Conservation (phyloP, 23 red algal species). For the Gracilaria domingensis region DNA sequence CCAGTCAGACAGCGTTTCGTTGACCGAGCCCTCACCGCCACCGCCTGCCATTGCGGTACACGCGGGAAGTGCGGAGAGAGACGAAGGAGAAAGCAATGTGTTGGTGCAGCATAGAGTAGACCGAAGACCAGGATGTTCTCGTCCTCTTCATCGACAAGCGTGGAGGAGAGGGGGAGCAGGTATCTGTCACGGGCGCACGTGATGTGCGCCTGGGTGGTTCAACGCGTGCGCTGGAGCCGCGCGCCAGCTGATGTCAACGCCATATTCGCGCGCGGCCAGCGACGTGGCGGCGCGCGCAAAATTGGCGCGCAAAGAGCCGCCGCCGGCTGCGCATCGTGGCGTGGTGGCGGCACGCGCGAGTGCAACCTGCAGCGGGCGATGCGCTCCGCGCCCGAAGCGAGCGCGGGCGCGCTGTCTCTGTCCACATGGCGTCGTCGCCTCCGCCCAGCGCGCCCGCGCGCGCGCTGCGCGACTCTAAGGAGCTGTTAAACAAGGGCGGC, state of each 20-base stretch:
- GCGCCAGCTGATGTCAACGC: neutral
- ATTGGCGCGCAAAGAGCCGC: too few relatives aligned
- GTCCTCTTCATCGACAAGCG: neutral
- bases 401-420: neutral
- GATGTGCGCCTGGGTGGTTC: neutral
- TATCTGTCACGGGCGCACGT: neutral
- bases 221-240: too few relatives aligned
- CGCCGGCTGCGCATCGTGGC: neutral
- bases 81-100: too few relatives aligned
- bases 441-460: conserved; percentile 38
- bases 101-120: too few relatives aligned
- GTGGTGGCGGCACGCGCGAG: neutral
- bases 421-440: conserved; percentile 57
- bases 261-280: too few relatives aligned
- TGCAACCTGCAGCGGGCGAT: neutral
- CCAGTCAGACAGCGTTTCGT: too few relatives aligned
- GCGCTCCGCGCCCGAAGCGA: neutral
- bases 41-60: neutral
- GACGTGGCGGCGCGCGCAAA: neutral
- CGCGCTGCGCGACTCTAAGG: conserved; percentile 44
- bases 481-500: conserved; percentile 52
- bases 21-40: neutral
- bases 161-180: neutral
- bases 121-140: neutral
- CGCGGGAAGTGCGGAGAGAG: too few relatives aligned